Conservation (phyloP, 345 rosid species). For the Dimocarpus longan region DNA sequence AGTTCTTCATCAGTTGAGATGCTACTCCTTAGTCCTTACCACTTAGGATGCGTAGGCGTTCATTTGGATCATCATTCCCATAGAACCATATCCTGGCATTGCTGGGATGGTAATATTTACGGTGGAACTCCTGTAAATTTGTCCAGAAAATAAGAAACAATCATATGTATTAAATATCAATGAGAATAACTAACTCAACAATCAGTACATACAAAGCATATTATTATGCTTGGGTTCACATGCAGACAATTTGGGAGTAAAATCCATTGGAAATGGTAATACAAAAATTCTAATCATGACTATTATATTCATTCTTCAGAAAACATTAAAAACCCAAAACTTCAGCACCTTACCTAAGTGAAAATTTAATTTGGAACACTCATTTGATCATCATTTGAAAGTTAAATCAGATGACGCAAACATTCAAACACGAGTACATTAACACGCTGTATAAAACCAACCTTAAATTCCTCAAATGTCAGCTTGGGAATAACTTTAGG, state of each 20-base stretch:
- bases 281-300: neutral
- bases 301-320: neutral
- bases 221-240: neutral
- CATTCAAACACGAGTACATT: neutral
- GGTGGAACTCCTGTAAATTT: constrained; percentile 78
- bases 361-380: neutral
- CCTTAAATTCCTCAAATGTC: constrained; percentile 92
- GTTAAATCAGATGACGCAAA: neutral
- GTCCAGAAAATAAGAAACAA: constrained; percentile 13
- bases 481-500: constrained; percentile 85
- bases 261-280: neutral
- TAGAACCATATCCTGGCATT: constrained; percentile 97
- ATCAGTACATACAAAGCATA: neutral
- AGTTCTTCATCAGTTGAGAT: constrained; percentile 13
- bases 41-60: constrained; percentile 78
- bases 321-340: neutral
- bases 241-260: neutral
- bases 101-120: constrained; percentile 91
- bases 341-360: neutral
- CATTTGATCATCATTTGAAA: neutral
- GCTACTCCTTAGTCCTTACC: constrained; percentile 57
- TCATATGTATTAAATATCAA: constrained; percentile 10
- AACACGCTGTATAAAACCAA: constrained; percentile 22
- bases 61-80: constrained; percentile 88
- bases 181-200: neutral